A percentile compares a stretch with the other conserved stretches of the same genome.
Conservation (phyloP, 2,329 filamentous ascomycete genomes). For the Aspergillus tamarii region DNA sequence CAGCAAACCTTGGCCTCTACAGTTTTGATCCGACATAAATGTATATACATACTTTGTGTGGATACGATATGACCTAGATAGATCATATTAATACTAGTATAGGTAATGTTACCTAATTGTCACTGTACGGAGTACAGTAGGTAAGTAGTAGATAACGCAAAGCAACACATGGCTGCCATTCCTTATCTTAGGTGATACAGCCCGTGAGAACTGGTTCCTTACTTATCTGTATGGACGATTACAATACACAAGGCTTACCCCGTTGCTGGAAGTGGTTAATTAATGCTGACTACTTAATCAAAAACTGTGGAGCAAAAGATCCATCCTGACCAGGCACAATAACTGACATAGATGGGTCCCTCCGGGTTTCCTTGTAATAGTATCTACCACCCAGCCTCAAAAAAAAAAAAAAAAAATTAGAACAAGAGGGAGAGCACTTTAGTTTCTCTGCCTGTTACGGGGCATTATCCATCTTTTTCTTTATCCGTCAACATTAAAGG, state of each 20-base stretch:
- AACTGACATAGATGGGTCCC: not conserved
- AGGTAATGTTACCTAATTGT: not conserved
- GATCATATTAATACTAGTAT: not conserved
- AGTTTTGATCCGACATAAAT: not conserved
- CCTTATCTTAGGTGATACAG: not conserved
- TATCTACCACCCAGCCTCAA: not conserved
- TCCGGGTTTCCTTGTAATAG: not conserved
- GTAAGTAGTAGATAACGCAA: too few relatives aligned
- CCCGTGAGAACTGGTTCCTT: not conserved
- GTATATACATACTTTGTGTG: too few relatives aligned
- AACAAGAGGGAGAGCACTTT: not conserved
- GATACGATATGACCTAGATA: too few relatives aligned
- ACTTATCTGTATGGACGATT: not conserved
- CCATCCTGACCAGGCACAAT: constrained; percentile 2
- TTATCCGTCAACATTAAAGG: not conserved
- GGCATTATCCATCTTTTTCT: not conserved
- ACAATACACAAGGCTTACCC: not conserved
- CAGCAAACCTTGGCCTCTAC: not conserved
- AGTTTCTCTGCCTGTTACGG: not conserved
- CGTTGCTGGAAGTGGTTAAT: not conserved
- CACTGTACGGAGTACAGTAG: not conserved
- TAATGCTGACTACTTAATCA: not conserved
- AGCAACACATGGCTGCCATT: not conserved
- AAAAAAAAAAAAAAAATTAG: not conserved
- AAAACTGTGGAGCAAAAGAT: constrained; percentile 1